Percentiles rank a stretch among this genome's conserved stretches.
These are phyloP conservation scores for Rasamsonia emersonii DNA, from an alignment of 2,329 filamentous ascomycete genomes.

Conservation along the genomic window DNA sequence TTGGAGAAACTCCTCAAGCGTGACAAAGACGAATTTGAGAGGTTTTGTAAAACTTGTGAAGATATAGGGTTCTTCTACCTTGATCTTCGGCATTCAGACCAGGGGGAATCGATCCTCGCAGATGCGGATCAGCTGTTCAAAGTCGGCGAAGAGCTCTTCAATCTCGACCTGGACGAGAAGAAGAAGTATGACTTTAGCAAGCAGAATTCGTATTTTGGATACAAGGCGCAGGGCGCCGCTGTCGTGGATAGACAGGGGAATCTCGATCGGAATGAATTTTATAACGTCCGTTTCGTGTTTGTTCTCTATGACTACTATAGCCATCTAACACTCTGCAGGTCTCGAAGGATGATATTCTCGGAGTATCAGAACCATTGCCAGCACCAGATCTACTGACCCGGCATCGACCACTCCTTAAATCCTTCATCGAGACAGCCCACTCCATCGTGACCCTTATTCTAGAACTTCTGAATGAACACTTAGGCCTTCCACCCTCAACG, in stretches of 20 bases:
- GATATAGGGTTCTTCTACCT: conserved; percentile 52
- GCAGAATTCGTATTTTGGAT: conserved; percentile 46
- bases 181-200: conserved; percentile 45
- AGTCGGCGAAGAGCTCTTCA: conserved; percentile 40
- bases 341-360: conserved; percentile 46
- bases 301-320: neutral
- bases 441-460: conserved; percentile 39
- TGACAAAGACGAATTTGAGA: conserved; percentile 25
- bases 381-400: conserved; percentile 34
- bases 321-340: too few relatives aligned
- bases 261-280: conserved; percentile 46
- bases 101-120: conserved; percentile 33
- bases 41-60: conserved; percentile 32
- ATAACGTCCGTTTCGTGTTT: conserved; percentile 35
- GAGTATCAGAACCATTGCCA: conserved; percentile 29
- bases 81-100: conserved; percentile 32
- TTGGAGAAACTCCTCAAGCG: conserved; percentile 28
- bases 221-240: conserved; percentile 41
- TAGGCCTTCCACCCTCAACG: conserved; percentile 34
- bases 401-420: conserved; percentile 28
- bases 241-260: conserved; percentile 42
- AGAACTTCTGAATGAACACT: conserved; percentile 34
- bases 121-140: conserved; percentile 40
- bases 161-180: conserved; percentile 44
- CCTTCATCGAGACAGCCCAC: conserved; percentile 40